Base-by-base conservation (phyloP, 83 land plant species). In the Larix sibirica region DNA sequence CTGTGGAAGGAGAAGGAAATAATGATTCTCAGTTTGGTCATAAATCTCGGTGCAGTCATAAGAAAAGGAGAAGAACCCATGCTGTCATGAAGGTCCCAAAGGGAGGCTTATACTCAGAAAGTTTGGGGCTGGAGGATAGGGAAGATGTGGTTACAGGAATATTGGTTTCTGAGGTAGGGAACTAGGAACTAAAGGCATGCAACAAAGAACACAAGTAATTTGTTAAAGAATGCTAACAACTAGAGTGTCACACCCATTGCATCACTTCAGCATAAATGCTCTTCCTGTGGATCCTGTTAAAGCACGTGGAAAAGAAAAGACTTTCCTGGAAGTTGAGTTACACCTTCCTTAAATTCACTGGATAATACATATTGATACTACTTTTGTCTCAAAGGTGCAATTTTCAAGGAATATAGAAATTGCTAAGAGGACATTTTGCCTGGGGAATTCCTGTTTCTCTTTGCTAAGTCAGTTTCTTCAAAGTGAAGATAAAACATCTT, bases 51-150 rank as follows among this genome's bases (percentile, higher is more conserved):
- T 42, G 40, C 47, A 47, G 50, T 10, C 9, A 74, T 24, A 74
- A 74, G 77, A 74, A 54, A 54, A 74, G 77, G 13, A 74, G 56
- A 74, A 74, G 56, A 74, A 74, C 77, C 77, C 77, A 74, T 74
- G 77, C 77, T 44, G 56, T 74, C 16, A 74, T 74, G 77, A 74
- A 74, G 40, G 77, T 74, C 23, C 77, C 77, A 44, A 74, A 74
- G 58, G 47, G 56, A 44, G 58, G 77, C 17, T 74, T 74, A 44
- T 74, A 44, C 58, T n/a, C 77, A 74, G 77, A 74, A 74, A 74
- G 21, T 74, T 44, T 74, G 40, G 77, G 24, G 4, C 77, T n/a
- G 77, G 58, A 74, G 21, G 24, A 47, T 8, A 44, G 47, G 77
- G 77, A 74, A 44, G 58, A 74, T 40, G 56, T 74, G 77, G 77